These are phyloP conservation scores for Pythium periplocum DNA, from an alignment of 352 stramenopile species.

Conservation along the genomic window DNA sequence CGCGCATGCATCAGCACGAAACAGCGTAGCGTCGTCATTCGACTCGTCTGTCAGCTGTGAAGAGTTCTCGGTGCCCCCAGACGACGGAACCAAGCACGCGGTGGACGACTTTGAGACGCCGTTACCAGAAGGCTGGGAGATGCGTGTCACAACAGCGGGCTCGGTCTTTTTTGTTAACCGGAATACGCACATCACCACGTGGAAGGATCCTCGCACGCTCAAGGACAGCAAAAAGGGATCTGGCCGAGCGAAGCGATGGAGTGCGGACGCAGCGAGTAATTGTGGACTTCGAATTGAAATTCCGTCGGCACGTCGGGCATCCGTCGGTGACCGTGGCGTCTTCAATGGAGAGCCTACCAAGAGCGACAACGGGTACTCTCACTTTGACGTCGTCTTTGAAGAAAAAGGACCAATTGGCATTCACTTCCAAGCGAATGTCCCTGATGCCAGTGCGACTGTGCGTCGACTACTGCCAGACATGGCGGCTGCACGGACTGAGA, in stretches of 20 bases:
- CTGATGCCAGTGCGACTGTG: constrained; percentile 58
- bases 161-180: constrained; percentile 79
- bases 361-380: constrained; percentile 5
- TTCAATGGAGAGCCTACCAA: not conserved
- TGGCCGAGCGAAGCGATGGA: not conserved
- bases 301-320: constrained; percentile 3
- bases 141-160: constrained; percentile 63
- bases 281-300: constrained; percentile 4
- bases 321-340: constrained; percentile 2
- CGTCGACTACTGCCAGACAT: constrained; percentile 54
- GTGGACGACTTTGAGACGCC: constrained; percentile 77
- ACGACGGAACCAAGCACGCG: constrained; percentile 53
- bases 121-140: constrained; percentile 71
- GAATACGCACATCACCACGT: constrained; percentile 68
- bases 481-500: constrained; percentile 34
- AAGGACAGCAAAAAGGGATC: not conserved
- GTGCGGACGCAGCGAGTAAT: no score
- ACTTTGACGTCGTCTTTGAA: constrained; percentile 72
- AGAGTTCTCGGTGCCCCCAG: constrained; percentile 38
- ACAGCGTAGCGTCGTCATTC: constrained; percentile 23
- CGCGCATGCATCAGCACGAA: not conserved
- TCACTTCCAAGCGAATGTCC: constrained; percentile 74
- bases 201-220: constrained; percentile 54
- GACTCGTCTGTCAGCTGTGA: constrained; percentile 27
- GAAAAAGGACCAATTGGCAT: constrained; percentile 72